Conservation (phyloP, 2,329 filamentous ascomycete species). For the Claviceps sorghi region DNA sequence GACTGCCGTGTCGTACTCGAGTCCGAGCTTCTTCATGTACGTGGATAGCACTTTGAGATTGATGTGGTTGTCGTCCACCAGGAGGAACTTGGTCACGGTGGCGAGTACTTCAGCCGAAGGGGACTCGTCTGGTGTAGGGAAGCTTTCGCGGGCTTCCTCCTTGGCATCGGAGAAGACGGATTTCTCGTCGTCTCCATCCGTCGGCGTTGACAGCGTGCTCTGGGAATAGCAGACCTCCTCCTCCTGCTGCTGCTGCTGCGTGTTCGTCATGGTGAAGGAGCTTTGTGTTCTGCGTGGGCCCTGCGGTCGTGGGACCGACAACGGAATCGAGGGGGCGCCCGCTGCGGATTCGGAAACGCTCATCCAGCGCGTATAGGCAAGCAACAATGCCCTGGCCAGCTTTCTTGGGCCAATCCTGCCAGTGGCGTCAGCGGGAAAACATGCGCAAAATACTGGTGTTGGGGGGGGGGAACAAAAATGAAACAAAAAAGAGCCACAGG, state of each 20-base stretch:
- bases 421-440: background rate
- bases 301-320: background rate
- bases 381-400: background rate
- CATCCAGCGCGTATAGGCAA: slow-evolving; percentile 1
- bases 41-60: slow-evolving; percentile 18
- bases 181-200: background rate
- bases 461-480: no score
- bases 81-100: slow-evolving; percentile 3
- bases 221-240: background rate
- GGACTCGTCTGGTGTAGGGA: background rate
- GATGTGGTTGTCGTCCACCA: slow-evolving; percentile 25
- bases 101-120: background rate
- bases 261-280: background rate
- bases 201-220: background rate
- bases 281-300: background rate
- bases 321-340: background rate
- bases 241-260: background rate
- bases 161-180: background rate
- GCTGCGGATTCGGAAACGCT: background rate
- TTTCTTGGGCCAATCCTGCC: background rate
- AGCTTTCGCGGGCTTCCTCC: background rate
- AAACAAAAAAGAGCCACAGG: background rate
- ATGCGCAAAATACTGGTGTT: no score
- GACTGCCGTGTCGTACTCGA: slow-evolving; percentile 9
- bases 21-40: slow-evolving; percentile 15